Evolutionary conservation across 768 basidiomycete genomes (phyloP).

Genomic region (Leccinum broughii): DNA sequence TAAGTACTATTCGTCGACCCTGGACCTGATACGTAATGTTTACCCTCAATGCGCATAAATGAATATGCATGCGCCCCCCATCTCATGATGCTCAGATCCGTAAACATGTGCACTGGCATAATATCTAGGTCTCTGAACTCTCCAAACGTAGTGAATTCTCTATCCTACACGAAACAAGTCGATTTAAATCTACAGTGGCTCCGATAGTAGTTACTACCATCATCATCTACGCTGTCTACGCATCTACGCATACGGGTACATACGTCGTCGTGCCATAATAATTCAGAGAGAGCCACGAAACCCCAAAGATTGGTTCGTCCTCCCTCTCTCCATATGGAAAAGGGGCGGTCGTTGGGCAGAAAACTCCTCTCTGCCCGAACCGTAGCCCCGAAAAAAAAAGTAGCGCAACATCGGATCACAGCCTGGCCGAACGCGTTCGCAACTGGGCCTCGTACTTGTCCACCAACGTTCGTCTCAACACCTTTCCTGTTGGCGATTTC

Average conservation of each 20-base stretch:
- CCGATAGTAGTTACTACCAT: not conserved
- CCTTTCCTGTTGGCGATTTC: conserved; percentile 74
- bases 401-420: conserved; percentile 16
- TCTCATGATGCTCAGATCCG: too few relatives aligned
- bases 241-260: not conserved
- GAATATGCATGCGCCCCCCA: too few relatives aligned
- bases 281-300: not conserved
- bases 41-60: too few relatives aligned
- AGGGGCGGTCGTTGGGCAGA: not conserved
- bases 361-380: not conserved
- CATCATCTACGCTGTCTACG: not conserved
- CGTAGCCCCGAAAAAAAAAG: not conserved
- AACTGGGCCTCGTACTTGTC: conserved; percentile 50
- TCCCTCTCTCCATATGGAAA: not conserved
- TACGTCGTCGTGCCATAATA: not conserved
- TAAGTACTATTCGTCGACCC: not conserved
- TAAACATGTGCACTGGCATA: too few relatives aligned
- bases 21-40: not conserved
- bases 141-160: not conserved
- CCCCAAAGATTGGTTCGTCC: not conserved
- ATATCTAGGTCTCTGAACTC: not conserved
- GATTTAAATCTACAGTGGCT: not conserved
- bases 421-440: conserved; percentile 22
- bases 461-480: conserved; percentile 59
- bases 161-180: not conserved